Evolutionary conservation across 2,329 filamentous ascomycete species (phyloP).

Genomic region (Diaporthe sp.): DNA sequence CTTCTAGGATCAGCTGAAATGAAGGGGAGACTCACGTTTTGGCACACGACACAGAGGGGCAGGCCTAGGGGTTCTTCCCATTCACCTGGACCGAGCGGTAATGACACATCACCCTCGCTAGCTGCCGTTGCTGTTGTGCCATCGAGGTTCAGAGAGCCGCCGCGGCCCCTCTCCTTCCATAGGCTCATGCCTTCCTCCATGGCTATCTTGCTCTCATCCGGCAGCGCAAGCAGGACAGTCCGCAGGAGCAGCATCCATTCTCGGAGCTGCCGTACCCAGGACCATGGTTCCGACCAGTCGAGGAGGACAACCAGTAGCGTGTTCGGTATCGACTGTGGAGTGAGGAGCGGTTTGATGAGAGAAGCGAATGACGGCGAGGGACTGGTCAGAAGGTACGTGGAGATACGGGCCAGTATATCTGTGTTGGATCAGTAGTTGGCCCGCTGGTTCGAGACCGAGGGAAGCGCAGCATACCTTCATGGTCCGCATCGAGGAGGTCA

Average conservation of each 20-base stretch:
- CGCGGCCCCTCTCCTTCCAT: constrained; percentile 83
- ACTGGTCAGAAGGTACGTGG: constrained; percentile 88
- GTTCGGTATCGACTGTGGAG: constrained; percentile 84
- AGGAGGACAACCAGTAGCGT: constrained; percentile 92
- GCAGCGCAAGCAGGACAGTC: constrained; percentile 79
- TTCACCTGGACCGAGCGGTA: constrained; percentile 88
- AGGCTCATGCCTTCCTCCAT: constrained; percentile 88
- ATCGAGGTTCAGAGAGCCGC: constrained; percentile 72
- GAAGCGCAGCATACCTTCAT: constrained; percentile 79
- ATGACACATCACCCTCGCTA: constrained; percentile 74
- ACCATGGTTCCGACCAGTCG: constrained; percentile 94
- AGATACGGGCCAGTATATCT: constrained; percentile 93
- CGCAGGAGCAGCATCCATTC: constrained; percentile 90
- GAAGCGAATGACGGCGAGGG: constrained; percentile 86
- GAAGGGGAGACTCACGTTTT: constrained; percentile 75
- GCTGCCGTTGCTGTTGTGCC: constrained; percentile 69
- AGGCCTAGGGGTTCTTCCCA: constrained; percentile 93
- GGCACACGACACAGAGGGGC: constrained; percentile 93
- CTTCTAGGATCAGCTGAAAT: not conserved
- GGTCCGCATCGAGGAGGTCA: constrained; percentile 92
- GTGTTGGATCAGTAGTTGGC: constrained; percentile 39
- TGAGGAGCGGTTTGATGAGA: constrained; percentile 86
- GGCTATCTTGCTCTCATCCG: constrained; percentile 80
- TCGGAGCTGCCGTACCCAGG: constrained; percentile 89
- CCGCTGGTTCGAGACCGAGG: not conserved